A percentile compares a stretch with the other conserved stretches of the same genome.
Evolutionary conservation across 1,139 yeast species (phyloP).

Genomic region (Taphrina deformans): DNA sequence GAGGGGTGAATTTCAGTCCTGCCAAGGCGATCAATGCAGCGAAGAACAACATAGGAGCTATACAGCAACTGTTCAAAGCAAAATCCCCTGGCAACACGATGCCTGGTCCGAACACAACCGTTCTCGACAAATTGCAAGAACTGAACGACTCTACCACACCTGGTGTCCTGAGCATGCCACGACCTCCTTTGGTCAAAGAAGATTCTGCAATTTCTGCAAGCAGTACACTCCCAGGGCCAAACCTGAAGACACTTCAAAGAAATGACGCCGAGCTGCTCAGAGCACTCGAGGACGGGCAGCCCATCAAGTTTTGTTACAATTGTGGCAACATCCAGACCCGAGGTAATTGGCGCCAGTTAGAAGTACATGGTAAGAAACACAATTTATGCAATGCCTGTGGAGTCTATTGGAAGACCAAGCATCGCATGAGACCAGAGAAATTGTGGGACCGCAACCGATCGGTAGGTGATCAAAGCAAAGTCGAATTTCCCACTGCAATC

Average conservation of each 20-base stretch:
- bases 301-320: slow-evolving; percentile 21
- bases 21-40: slow-evolving; percentile 20
- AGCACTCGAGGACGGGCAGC: slow-evolving; percentile 18
- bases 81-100: background rate
- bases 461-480: background rate
- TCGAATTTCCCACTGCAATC: background rate
- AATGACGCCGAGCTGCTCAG: slow-evolving; percentile 10
- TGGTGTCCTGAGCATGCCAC: background rate
- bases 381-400: slow-evolving; percentile 48
- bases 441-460: slow-evolving; percentile 41
- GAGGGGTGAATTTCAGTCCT: background rate
- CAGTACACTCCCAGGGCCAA: background rate
- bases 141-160: background rate
- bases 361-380: slow-evolving; percentile 8
- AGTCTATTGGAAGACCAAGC: slow-evolving; percentile 44
- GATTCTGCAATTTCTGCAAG: background rate
- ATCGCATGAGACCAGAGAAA: slow-evolving; percentile 44
- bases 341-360: slow-evolving; percentile 21
- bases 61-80: slow-evolving; percentile 19
- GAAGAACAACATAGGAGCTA: slow-evolving; percentile 14
- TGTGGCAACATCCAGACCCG: slow-evolving; percentile 27
- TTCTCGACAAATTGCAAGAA: background rate
- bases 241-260: background rate
- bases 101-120: background rate
- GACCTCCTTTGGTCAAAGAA: background rate